Evolutionary conservation across 2,329 filamentous ascomycete species (phyloP).

Genomic region (Stenocarpella maydis): DNA sequence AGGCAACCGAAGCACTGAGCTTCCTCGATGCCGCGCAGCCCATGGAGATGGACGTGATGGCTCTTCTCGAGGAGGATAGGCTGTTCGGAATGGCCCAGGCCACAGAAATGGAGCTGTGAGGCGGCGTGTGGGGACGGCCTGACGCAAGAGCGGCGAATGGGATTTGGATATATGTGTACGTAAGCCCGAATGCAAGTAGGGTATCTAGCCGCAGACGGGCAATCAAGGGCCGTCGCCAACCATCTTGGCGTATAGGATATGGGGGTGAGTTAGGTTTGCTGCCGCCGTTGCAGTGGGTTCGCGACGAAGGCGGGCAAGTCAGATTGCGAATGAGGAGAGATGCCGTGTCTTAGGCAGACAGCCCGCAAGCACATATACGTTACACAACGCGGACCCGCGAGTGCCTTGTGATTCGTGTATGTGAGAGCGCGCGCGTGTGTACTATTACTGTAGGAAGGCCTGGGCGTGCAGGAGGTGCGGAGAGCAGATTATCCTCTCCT

Average conservation of each 20-base stretch:
- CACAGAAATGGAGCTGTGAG: constrained; percentile 31
- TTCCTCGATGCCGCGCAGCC: constrained; percentile 54
- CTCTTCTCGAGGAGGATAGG: constrained; percentile 38
- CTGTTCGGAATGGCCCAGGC: constrained; percentile 31
- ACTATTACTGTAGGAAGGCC: not conserved
- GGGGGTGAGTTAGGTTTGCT: not conserved
- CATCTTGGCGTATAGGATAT: not conserved
- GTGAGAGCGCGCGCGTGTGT: not conserved
- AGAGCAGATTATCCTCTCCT: not conserved
- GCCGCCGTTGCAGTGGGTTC: not conserved
- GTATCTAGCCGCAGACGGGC: not conserved
- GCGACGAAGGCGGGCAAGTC: not conserved
- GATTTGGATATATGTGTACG: not conserved
- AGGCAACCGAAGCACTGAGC: constrained; percentile 64
- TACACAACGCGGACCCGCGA: not conserved
- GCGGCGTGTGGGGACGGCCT: not conserved
- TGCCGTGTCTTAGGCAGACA: not conserved
- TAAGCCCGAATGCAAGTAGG: not conserved
- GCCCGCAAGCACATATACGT: not conserved
- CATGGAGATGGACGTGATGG: constrained; percentile 46
- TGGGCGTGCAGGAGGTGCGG: not conserved
- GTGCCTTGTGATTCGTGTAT: not conserved
- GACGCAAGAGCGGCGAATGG: too few species aligned
- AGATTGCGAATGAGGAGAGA: constrained; percentile 15
- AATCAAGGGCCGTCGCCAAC: not conserved